Percentiles rank a stretch among this genome's conserved stretches.
Conservation (phyloP, 2,329 filamentous ascomycete genomes). For the Pseudogymnoascus sp. region DNA sequence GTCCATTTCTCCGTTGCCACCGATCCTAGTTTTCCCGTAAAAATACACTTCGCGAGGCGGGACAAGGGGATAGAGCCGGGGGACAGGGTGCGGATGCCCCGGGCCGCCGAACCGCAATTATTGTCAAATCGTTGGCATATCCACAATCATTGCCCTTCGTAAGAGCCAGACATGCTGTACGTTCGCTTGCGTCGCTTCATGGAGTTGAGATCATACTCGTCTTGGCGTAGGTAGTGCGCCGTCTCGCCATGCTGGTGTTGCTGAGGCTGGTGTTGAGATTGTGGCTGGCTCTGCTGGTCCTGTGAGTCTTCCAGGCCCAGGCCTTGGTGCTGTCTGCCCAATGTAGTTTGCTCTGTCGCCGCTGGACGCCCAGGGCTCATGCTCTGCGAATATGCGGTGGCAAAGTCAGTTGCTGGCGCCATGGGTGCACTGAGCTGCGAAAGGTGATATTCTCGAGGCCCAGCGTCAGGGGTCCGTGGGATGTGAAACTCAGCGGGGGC, state of each 20-base stretch:
- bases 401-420: conserved; percentile 43
- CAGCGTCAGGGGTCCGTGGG: conserved; percentile 35
- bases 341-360: conserved; percentile 18
- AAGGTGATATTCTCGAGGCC: conserved; percentile 41
- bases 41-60: neutral
- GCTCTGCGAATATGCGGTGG: conserved; percentile 23
- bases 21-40: conserved; percentile 6
- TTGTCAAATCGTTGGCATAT: neutral
- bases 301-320: conserved; percentile 16
- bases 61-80: neutral
- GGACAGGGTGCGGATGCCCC: neutral
- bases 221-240: conserved; percentile 19
- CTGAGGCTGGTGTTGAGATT: conserved; percentile 19
- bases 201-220: conserved; percentile 3
- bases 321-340: conserved; percentile 12
- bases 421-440: conserved; percentile 48
- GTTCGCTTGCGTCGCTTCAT: conserved; percentile 9
- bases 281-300: conserved; percentile 18
- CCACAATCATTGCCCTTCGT: conserved; percentile 7
- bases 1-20: neutral
- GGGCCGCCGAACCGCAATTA: neutral
- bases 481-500: conserved; percentile 46
- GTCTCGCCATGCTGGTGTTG: conserved; percentile 23
- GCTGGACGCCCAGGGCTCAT: conserved; percentile 16
- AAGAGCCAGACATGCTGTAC: conserved; percentile 13